phyloP scores from a whole-genome alignment of 805 yeast genomes.

The Ogataea kodamae region DNA sequence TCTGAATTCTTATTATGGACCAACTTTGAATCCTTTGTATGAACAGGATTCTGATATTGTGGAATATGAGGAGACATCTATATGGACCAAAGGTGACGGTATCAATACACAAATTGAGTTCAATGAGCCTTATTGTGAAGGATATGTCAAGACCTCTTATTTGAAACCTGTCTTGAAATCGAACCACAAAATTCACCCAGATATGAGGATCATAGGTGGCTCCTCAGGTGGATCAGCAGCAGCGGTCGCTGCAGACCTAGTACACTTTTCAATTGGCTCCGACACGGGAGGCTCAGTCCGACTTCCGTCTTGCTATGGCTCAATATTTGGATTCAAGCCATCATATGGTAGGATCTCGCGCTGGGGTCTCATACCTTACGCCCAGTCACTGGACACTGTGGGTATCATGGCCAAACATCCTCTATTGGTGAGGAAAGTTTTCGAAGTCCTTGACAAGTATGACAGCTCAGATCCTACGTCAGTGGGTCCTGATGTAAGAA shows the following conservation, averaged over 20 bases:
- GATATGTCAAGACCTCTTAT: conserved; percentile 14
- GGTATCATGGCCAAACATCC: conserved; percentile 68
- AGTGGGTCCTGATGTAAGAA: conserved; percentile 37
- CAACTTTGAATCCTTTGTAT: conserved; percentile 51
- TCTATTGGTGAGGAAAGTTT: conserved; percentile 45
- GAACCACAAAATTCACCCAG: conserved; percentile 17
- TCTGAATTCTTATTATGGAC: conserved; percentile 52
- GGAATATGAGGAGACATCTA: conserved; percentile 23
- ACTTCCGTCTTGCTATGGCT: conserved; percentile 85
- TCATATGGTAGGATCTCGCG: conserved; percentile 89
- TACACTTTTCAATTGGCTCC: conserved; percentile 81
- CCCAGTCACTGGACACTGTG: conserved; percentile 92
- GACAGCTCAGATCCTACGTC: conserved; percentile 84
- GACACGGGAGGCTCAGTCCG: conserved; percentile 98
- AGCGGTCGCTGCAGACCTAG: conserved; percentile 69
- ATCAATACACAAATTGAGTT: conserved; percentile 37
- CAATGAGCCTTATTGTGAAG: conserved; percentile 29
- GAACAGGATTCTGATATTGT: conserved; percentile 21
- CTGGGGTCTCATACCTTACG: conserved; percentile 89
- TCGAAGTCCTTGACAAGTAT: conserved; percentile 48
- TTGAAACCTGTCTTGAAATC: conserved; percentile 17
- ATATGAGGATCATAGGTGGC: conserved; percentile 67
- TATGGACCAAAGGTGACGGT: conserved; percentile 22
- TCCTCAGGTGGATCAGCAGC: conserved; percentile 97
- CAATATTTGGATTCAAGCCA: conserved; percentile 86